A percentile compares a stretch with the other conserved stretches of the same genome.
phyloP scores from a whole-genome alignment of 441 rosid genomes.

The Kokia cookei region DNA sequence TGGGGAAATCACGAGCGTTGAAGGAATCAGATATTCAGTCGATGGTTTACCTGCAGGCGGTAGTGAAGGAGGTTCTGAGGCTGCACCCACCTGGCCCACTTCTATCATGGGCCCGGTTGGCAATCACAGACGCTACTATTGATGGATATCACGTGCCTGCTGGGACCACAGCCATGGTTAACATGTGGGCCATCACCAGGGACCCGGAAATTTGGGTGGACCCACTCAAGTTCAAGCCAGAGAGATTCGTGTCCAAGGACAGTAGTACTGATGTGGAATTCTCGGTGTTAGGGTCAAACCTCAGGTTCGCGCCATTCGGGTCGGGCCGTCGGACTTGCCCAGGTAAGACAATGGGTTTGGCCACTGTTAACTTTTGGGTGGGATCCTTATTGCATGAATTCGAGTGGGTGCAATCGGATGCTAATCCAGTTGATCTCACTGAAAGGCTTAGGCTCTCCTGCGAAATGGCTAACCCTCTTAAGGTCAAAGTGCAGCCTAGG shows the following conservation, averaged over 20 bases:
- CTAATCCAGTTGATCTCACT: constrained; percentile 32
- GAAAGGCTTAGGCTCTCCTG: constrained; percentile 46
- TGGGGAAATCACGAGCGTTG: constrained; percentile 40
- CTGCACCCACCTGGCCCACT: constrained; percentile 71
- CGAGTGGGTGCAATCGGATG: constrained; percentile 31
- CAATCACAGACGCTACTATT: constrained; percentile 36
- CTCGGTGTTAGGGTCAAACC: constrained; percentile 42
- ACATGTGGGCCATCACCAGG: constrained; percentile 65
- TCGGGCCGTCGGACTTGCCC: constrained; percentile 60
- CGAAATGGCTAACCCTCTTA: constrained; percentile 50
- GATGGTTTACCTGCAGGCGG: constrained; percentile 34
- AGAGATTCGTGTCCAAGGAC: constrained; percentile 32
- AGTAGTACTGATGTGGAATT: constrained; percentile 24
- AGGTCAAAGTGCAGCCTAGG: constrained; percentile 27
- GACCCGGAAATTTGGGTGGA: constrained; percentile 46
- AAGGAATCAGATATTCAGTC: constrained; percentile 27
- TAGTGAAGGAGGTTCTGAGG: constrained; percentile 51
- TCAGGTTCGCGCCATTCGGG: constrained; percentile 61
- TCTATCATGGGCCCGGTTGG: constrained; percentile 57
- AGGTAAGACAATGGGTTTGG: constrained; percentile 44
- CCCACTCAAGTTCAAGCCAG: constrained; percentile 38
- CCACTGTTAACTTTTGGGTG: constrained; percentile 41
- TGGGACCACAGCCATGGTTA: constrained; percentile 59
- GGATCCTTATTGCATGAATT: constrained; percentile 43
- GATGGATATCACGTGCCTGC: constrained; percentile 42